These are phyloP conservation scores for Candida maris DNA, from an alignment of 805 yeast genomes.

Conservation along the genomic window DNA sequence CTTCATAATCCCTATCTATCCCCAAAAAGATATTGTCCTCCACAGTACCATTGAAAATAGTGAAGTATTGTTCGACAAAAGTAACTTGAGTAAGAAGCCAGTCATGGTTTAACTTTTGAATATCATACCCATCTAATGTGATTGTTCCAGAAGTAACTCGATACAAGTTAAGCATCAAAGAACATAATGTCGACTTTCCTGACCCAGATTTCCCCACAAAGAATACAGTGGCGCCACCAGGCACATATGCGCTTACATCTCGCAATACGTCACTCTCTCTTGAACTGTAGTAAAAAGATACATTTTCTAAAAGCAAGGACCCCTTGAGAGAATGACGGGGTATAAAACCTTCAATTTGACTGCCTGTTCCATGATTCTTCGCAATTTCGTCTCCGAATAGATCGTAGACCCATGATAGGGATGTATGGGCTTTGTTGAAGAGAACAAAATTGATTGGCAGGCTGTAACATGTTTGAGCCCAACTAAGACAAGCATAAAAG, in stretches of 20 bases:
- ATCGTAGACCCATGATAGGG: conserved; percentile 47
- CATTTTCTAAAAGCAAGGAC: conserved; percentile 49
- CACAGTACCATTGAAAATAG: conserved; percentile 61
- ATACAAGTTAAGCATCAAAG: conserved; percentile 61
- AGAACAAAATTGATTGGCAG: conserved; percentile 55
- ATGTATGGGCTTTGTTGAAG: conserved; percentile 70
- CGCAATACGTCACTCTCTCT: conserved; percentile 48
- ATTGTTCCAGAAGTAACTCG: conserved; percentile 53
- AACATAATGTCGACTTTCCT: conserved; percentile 83
- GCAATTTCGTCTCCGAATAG: conserved; percentile 30
- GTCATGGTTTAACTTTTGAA: conserved; percentile 38
- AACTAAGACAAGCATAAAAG: conserved; percentile 72
- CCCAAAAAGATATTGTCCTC: conserved; percentile 52
- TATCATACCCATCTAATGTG: conserved; percentile 49
- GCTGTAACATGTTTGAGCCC: conserved; percentile 59
- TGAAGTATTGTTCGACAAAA: conserved; percentile 68
- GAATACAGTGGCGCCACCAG: conserved; percentile 48
- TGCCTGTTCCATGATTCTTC: conserved; percentile 1
- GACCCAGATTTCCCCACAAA: conserved; percentile 88
- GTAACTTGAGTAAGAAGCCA: conserved; percentile 66
- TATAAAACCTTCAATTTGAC: conserved; percentile 10
- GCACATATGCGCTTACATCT: conserved; percentile 43
- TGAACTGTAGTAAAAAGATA: conserved; percentile 62
- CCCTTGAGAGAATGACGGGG: conserved; percentile 38
- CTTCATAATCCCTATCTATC: conserved; percentile 5